Percentiles rank a stretch among this genome's conserved stretches.
These are phyloP conservation scores for Amanita polypyramis DNA, from an alignment of 768 basidiomycete species.

Conservation along the genomic window DNA sequence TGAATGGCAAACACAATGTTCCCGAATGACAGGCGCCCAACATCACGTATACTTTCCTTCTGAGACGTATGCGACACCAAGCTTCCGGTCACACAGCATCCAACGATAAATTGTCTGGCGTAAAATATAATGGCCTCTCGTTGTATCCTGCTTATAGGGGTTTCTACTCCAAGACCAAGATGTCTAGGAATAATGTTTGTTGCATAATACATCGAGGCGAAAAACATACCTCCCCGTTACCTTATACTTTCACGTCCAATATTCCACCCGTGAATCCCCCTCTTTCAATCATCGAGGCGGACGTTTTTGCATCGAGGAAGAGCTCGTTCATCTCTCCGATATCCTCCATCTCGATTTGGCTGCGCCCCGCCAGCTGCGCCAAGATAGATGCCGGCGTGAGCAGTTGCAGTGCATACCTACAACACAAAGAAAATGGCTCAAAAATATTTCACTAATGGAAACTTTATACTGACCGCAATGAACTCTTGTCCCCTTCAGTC, in stretches of 20 bases:
- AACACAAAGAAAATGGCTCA: constrained; percentile 8
- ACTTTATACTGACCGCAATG: constrained; percentile 48
- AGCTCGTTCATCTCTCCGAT: constrained; percentile 89
- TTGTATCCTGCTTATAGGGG: no score
- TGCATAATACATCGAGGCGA: not conserved
- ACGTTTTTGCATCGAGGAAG: constrained; percentile 90
- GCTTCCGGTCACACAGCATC: no score
- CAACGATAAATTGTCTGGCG: no score
- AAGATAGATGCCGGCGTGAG: constrained; percentile 88
- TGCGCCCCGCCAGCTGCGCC: constrained; percentile 64
- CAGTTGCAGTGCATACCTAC: constrained; percentile 83
- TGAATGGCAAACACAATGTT: no score
- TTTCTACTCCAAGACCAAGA: no score
- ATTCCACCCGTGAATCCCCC: constrained; percentile 22
- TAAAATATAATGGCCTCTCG: no score
- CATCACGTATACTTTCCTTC: no score
- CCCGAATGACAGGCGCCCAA: no score
- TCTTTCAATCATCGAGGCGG: constrained; percentile 42
- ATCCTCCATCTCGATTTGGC: constrained; percentile 79
- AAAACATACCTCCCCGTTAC: not conserved
- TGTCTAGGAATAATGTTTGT: no score
- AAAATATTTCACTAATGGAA: not conserved
- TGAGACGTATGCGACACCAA: no score
- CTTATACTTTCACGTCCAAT: not conserved
- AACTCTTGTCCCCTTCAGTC: constrained; percentile 71